Evolutionary conservation across 176 grass and related monocot genomes (phyloP).

Genomic region (Bothriochloa decipiens): DNA sequence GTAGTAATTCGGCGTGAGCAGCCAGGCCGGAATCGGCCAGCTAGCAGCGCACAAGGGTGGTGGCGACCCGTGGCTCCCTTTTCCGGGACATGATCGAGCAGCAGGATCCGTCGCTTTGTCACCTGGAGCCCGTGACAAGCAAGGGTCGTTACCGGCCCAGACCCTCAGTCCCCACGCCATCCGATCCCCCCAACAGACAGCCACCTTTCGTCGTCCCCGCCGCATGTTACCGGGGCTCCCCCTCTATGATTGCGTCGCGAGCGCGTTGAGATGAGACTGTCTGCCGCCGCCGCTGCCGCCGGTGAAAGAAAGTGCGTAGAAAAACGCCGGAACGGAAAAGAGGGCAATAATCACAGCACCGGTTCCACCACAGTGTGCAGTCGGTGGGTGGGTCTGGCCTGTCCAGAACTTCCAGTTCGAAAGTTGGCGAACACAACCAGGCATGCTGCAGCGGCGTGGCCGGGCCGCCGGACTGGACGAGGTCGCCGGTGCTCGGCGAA

Average conservation of each 20-base stretch:
- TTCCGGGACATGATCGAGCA: slow-evolving; percentile 39
- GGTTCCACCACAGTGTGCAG: not conserved
- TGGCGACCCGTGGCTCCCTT: slow-evolving; percentile 17
- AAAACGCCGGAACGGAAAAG: not conserved
- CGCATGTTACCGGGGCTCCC: slow-evolving; percentile 30
- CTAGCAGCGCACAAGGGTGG: slow-evolving; percentile 27
- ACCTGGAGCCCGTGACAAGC: slow-evolving; percentile 53
- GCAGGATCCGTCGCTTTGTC: slow-evolving; percentile 46
- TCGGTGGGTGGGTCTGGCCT: too few relatives aligned
- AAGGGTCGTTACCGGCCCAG: slow-evolving; percentile 31
- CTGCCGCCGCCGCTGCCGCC: too few relatives aligned
- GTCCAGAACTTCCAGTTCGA: too few relatives aligned
- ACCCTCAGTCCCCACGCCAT: not conserved
- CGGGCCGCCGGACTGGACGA: not conserved
- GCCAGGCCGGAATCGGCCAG: slow-evolving; percentile 20
- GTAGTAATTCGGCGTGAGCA: not conserved
- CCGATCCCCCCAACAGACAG: not conserved
- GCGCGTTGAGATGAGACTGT: not conserved
- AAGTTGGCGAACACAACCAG: too few relatives aligned
- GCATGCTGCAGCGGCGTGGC: too few relatives aligned
- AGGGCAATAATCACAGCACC: not conserved
- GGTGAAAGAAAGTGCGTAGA: not conserved
- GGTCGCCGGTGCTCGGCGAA: too few relatives aligned
- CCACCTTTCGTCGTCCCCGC: not conserved
- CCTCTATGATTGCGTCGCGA: slow-evolving; percentile 11